Base-by-base conservation (phyloP, 352 stramenopile genomes). In the Globisporangium nodosum region DNA sequence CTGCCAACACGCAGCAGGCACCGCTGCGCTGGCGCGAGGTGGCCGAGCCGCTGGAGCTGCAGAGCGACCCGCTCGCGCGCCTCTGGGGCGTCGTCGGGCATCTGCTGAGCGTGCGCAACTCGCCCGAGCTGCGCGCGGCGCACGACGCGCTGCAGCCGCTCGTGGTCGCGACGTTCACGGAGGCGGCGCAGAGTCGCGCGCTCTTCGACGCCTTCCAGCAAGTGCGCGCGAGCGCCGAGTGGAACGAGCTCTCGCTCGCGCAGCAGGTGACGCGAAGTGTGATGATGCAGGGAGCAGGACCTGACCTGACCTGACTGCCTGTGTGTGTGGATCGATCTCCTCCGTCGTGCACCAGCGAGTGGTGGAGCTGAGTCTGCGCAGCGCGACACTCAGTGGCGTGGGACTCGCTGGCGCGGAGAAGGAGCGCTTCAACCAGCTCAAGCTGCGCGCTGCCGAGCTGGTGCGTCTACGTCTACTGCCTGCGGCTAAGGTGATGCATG, bases 21-120 rank as follows among this genome's bases (percentile, higher is more conserved):
- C 45, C 45, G 5, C 64, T 90, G 54, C 72, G 83, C 18, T 98
- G 95, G 70, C 65, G 73, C 1, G 80, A 96, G 21, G 81, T 98
- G 0, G 78, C 99, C 8, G 91, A 98, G 13, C 81, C 87, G 30
- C 63, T 98, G 20, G 94, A 99, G 70, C 71, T 88, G 30, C 91
- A 98, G 60, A 86, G 94, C 45, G 90, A 96, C 58, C 85, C 89
- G 37, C 70, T 99, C 21, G 83, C 79, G 6, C 97, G 94, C 59
- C 82, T 93, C 46, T 99, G 96, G 97, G 94, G 96, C 18, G 76
- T 99, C 18, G 95, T 98, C 24, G 85, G 87, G 31, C 97, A 99
- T 75, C 83, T 99, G 47, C 98, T 98, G 71, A 97, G 94, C 49
- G 96, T 99, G 27, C 94, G 96, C 68, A 98, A 99, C 75, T 96